phyloP scores from a whole-genome alignment of 305 asterid genomes.

The Solanum hybrid region DNA sequence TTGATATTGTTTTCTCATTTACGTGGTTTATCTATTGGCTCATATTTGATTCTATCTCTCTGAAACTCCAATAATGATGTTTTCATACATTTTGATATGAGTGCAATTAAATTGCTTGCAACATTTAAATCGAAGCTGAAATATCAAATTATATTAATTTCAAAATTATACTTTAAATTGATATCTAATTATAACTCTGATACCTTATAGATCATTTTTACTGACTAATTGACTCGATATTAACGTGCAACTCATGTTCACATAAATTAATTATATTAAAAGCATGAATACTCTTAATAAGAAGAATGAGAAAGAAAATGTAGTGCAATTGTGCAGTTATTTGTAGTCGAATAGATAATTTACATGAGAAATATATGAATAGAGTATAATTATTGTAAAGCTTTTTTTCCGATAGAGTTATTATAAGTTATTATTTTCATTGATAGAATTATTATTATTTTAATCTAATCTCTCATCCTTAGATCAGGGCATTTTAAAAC shows the following conservation, averaged over 20 bases:
- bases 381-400: too few species aligned
- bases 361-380: neutral
- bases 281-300: neutral
- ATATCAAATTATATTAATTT: too few species aligned
- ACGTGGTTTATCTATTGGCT: neutral
- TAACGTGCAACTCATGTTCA: neutral
- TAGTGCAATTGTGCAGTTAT: neutral
- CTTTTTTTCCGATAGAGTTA: too few species aligned
- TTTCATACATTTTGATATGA: neutral
- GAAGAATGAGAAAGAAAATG: neutral
- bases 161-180: neutral
- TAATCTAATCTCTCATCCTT: neutral
- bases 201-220: neutral
- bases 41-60: neutral
- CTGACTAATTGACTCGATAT: neutral
- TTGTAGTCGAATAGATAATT: neutral
- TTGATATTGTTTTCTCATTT: neutral
- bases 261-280: too few species aligned
- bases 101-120: neutral
- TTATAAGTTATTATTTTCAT: too few species aligned
- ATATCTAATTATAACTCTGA: neutral
- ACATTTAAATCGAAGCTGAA: too few species aligned
- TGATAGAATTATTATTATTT: neutral
- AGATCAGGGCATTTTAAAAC: neutral
- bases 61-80: neutral